Base-by-base conservation (phyloP, 2,329 filamentous ascomycete species). In the Leptosphaerulina australis region DNA sequence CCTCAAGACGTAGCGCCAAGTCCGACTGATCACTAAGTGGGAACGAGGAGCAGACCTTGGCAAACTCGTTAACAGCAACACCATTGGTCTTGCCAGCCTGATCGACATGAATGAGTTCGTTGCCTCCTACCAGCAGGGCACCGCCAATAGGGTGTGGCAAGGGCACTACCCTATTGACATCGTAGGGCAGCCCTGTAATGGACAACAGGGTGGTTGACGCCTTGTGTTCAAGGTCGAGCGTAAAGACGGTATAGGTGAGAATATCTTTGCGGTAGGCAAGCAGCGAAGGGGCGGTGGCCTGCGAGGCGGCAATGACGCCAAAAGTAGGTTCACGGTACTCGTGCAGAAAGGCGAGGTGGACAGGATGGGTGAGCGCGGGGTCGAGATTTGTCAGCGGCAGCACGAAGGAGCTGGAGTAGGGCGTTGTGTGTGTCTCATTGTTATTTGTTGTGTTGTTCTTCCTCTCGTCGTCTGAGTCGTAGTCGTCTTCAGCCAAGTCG, bases 271-370 rank as follows among this genome's bases (percentile, higher is more conserved):
- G 84, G 64, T 91, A 88, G 56, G 82, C 76, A 20, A 87, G 74
- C 44, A 97, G 78, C 3, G 90, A 87, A 46, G 82, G 80, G n/a
- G 91, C 92, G 11, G 87, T 84, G 26, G 86, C 81, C 56, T 84
- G 78, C 43, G 85, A 86, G 1, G 92, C 90, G 36, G 91, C 94
- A 31, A 99, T 80, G 53, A 99, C 92, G 48, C 93, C 94, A 76
- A 99, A 96, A 0, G 94, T 99, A 10, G 94, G 93, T 74, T 97
- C 94, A 72, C 94, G 87, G 74, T 99, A 99, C 77, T 97, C 93
- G 80, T 97, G 85, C 59, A 99, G 79, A 73, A 99, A 99, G 46
- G 90, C 87, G 67, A 99, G 84, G 69, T 96, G 90, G 66, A 97
- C 86, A 38, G 93, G 91, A 74, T 96, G 89, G 53, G 93, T 85